Evolutionary conservation across 1,284 basidiomycete species (phyloP), one percentile per base, ranked within the genome.

Genomic region (Moesziomyces aphidis): DNA sequence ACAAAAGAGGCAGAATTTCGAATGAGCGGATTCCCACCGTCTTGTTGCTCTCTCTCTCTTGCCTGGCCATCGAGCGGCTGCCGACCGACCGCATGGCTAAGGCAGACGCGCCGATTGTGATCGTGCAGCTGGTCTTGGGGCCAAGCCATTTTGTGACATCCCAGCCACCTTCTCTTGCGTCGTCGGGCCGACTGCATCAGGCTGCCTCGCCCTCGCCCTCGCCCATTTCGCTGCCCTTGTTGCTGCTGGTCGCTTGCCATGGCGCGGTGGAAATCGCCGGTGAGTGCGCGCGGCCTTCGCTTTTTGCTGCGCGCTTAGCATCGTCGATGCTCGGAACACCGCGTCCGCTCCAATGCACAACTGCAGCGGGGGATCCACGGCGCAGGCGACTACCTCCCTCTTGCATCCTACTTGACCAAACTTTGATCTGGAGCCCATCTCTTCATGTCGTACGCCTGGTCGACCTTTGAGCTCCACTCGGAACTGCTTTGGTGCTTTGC

Each of bases 321-420:
- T 24, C 23, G 23, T 49, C 48, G 48, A 49, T 24, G 48, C 22
- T 22, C 28, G 49, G 49, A 24, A 34, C 24, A 50, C 28, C 19
- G 49, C 26, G 10, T 34, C 28, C 21, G 24, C 22, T 50, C 24
- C 28, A 34, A n/a, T 7, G 28, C 24, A 23, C 15, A 10, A 4
- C 26, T n/a, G 49, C 17, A 34, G 53, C n/a, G 43, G 42, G 53
- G 45, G 53, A 45, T 55, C 43, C 11, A 42, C 50, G 23, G 8
- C 34, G 50, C 50, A 51, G 31, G 8, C 31, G 11, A 0, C 13
- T 13, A 13, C 31, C 31, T 34, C 31, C 11, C 31, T 6, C 26
- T 28, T 28, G 6, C 26, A 28, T 28, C 26, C 26, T 28, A 28
- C 23, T 34, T 11, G 10, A 34, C 13, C 31, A 34, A 34, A 11